Evolutionary conservation across 805 yeast species (phyloP), one percentile per base, ranked within the genome.

Genomic region (Metschnikowia proteae): DNA sequence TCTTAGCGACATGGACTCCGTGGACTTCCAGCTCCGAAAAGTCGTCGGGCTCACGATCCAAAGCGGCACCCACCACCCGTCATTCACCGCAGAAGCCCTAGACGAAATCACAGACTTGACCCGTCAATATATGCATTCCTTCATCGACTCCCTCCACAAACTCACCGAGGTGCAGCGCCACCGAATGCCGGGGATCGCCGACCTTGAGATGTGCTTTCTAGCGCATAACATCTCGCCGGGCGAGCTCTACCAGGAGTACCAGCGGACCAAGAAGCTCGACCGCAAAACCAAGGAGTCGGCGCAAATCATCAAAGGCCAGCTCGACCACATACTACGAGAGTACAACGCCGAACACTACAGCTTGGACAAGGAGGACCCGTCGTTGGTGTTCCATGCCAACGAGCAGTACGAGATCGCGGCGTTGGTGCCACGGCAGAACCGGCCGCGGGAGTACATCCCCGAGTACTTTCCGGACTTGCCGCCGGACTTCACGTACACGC

Each of bases 401-500:
- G 79, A 79, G 49, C 72, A 71, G 26, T 74, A 79, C 43, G 79
- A 75, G 46, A 70, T 81, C 3, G 72, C 80, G 3, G 70, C 75
- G 43, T 71, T 87, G 26, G 78, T 84, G 10, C 90, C 77, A 1
- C 83, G 48, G 67, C 83, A 32, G 41, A 52, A 62, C 5, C 42
- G 48, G n/a, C 55, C 56, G 28, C 73, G 75, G 1, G 61, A 63
- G 4, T 80, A 80, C 50, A 75, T 88, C 6, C 95, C 95, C 0
- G 61, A 69, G 5, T 90, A 90, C 83, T 69, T 92, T 57, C 99
- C 99, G 0, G 81, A 82, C 9, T 74, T 92, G 28, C 99, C 99
- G 1, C 96, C 98, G 0, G 96, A 89, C 59, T 95, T 91, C 65
- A 92, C 98, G 0, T 92, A 86, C 63, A 82, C 81, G 64, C 79